Evolutionary conservation across 106 monocot species (phyloP).

Genomic region (Xerophyta viscosa): DNA sequence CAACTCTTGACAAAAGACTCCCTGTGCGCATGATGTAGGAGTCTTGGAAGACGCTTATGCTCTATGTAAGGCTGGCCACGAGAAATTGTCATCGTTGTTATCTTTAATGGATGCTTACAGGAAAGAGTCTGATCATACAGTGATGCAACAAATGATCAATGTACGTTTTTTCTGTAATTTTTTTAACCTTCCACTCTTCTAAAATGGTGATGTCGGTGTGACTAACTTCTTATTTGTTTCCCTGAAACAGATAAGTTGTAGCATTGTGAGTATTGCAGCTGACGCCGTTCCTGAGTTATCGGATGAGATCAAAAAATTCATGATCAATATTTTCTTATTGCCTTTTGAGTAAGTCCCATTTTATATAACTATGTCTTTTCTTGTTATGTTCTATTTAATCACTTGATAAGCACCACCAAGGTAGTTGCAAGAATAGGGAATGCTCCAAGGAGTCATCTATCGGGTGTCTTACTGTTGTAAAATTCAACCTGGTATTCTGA

Average conservation of each 20-base stretch:
- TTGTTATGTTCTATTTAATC: too few relatives aligned
- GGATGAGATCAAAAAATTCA: constrained; percentile 46
- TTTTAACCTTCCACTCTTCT: too few relatives aligned
- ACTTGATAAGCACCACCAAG: too few relatives aligned
- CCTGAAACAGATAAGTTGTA: constrained; percentile 51
- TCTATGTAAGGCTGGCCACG: constrained; percentile 64
- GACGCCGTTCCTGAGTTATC: constrained; percentile 58
- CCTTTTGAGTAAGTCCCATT: constrained; percentile 46
- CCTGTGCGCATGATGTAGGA: constrained; percentile 31
- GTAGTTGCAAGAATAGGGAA: too few relatives aligned
- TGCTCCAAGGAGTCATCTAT: too few relatives aligned
- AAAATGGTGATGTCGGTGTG: too few relatives aligned
- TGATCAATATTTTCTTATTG: constrained; percentile 54
- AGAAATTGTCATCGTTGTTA: constrained; percentile 61
- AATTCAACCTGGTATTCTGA: too few relatives aligned
- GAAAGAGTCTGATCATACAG: constrained; percentile 66
- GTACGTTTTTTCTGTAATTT: constrained; percentile 10
- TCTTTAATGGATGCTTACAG: constrained; percentile 60
- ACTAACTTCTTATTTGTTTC: too few relatives aligned
- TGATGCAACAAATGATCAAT: constrained; percentile 53
- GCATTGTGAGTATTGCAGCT: constrained; percentile 28
- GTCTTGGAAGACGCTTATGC: constrained; percentile 82
- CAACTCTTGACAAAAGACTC: background rate
- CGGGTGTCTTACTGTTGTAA: too few relatives aligned
- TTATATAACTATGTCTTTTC: too few relatives aligned